Evolutionary conservation across 495 filamentous ascomycete species (phyloP), one percentile per base, ranked within the genome.

Genomic region (Bacidia rubella): DNA sequence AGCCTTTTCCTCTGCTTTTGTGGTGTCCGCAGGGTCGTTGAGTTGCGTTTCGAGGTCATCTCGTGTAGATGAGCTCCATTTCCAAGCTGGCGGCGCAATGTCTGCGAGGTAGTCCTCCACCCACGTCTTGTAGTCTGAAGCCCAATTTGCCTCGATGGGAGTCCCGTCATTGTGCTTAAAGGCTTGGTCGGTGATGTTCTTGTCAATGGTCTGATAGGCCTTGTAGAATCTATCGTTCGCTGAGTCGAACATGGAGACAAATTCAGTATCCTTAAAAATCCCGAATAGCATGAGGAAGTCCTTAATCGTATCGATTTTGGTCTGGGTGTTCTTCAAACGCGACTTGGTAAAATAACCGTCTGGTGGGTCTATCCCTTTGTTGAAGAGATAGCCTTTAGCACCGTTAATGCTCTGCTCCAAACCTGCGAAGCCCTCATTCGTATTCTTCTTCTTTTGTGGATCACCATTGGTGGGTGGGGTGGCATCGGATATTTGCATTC

Each of bases 91-190:
- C 19, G 21, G 21, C 5, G 48, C 25, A 17, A 51, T 51, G 11
- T 26, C 23, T 26, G 25, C 29, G 22, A 51, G 48, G 22, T 29
- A 51, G 5, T 17, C 17, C 9, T 40, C 26, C 1, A 51, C 19
- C 48, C 48, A 51, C 23, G 48, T 51, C 22, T 51, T 51, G 48
- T 51, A 51, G 48, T 35, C 29, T 11, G 32, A 32, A 4, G 48
- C 48, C 48, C 48, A 51, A n/a, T 51, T 22, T 21, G 48, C 48
- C 35, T 22, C 17, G 26, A 51, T 51, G 11, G 48, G 48, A 21
- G 46, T 23, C 9, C 48, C 48, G 20, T 29, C 23, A 41, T 20
- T 27, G 11, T 51, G 11, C 32, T 21, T 21, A 19, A n/a, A 40
- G 25, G 7, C 19, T 5, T 22, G 15, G 11, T n/a, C 23, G 26